These are phyloP conservation scores for Raffaelea ambrosiae DNA, from an alignment of 2,329 filamentous ascomycete species.

Conservation along the genomic window DNA sequence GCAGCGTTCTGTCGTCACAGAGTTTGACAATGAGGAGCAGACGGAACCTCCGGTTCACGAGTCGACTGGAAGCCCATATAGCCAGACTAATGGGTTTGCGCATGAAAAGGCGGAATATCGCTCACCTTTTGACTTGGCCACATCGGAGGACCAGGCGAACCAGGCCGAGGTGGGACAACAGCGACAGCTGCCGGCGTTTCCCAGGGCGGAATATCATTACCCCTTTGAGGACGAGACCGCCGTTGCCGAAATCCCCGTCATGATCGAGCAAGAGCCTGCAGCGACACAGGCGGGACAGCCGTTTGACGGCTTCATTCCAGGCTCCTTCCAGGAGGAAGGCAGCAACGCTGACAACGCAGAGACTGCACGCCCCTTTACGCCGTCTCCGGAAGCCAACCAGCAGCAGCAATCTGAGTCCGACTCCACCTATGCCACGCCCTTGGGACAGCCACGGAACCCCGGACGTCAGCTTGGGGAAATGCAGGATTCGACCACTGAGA, in stretches of 20 bases:
- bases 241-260: neutral
- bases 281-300: neutral
- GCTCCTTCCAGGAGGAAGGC: constrained; percentile 8
- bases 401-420: neutral
- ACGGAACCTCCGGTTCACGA: constrained; percentile 38
- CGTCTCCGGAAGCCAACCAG: neutral
- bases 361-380: constrained; percentile 3
- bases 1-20: constrained; percentile 51
- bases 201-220: constrained; percentile 37
- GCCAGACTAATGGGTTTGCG: neutral
- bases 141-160: constrained; percentile 2
- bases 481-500: neutral
- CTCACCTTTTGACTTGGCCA: constrained; percentile 12
- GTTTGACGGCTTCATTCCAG: constrained; percentile 7
- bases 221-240: constrained; percentile 38
- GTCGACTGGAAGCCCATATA: neutral
- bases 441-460: neutral
- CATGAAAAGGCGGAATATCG: constrained; percentile 11
- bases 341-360: constrained; percentile 24
- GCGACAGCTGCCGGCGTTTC: constrained; percentile 7
- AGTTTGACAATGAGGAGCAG: constrained; percentile 67
- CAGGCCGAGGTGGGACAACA: neutral
- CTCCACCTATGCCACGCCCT: neutral
- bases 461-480: too few relatives aligned
- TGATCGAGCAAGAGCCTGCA: neutral